phyloP scores from a whole-genome alignment of 805 yeast genomes.

The Zygoascus tannicola region DNA sequence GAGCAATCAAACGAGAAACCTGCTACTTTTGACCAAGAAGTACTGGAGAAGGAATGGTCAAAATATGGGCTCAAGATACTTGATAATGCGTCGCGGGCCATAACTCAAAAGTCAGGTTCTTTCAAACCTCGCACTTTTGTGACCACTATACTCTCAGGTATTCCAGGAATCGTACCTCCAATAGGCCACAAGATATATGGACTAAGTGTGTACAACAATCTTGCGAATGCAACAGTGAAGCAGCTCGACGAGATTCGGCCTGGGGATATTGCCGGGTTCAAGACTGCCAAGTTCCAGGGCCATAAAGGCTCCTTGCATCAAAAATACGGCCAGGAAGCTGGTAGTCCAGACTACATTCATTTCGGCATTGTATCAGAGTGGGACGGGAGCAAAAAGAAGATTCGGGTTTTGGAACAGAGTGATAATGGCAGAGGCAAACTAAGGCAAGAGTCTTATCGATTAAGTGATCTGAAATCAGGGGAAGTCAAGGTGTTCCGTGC shows the following conservation, averaged over 20 bases:
- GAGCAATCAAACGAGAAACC: conserved; percentile 31
- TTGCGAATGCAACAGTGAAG: conserved; percentile 40
- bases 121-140: conserved; percentile 21
- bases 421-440: conserved; percentile 30
- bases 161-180: conserved; percentile 42
- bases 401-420: conserved; percentile 26
- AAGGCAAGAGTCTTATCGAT: conserved; percentile 51
- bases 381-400: conserved; percentile 54
- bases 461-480: conserved; percentile 71
- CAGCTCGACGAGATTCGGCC: conserved; percentile 58
- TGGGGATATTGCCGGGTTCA: conserved; percentile 76
- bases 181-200: conserved; percentile 69
- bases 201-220: conserved; percentile 52
- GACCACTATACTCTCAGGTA: conserved; percentile 26
- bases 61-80: conserved; percentile 45
- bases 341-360: conserved; percentile 44
- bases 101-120: not conserved
- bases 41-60: conserved; percentile 41
- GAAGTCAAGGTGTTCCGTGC: conserved; percentile 70
- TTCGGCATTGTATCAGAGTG: conserved; percentile 59
- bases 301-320: conserved; percentile 47
- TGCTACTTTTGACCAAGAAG: conserved; percentile 39
- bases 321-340: conserved; percentile 51
- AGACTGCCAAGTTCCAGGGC: conserved; percentile 63
- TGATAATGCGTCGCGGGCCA: conserved; percentile 31